Evolutionary conservation across 331 rosid species (phyloP).

Genomic region (Malus hybrid): DNA sequence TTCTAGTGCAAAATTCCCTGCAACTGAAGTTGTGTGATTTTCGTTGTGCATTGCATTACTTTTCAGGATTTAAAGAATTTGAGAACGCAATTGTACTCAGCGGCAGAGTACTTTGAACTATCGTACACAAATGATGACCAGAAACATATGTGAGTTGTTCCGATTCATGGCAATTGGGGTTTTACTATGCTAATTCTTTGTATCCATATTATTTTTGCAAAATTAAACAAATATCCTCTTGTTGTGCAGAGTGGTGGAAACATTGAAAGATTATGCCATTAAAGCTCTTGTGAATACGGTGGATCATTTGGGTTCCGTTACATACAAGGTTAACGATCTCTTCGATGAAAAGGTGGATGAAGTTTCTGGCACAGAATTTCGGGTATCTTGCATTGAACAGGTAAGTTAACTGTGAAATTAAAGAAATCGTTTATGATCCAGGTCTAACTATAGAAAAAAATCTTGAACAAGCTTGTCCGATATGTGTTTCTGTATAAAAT

Average conservation of each 20-base stretch:
- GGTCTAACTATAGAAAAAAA: background rate
- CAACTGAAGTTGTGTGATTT: background rate
- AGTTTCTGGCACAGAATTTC: slow-evolving; percentile 80
- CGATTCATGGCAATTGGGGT: slow-evolving; percentile 4
- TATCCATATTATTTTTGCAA: background rate
- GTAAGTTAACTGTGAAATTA: slow-evolving; percentile 24
- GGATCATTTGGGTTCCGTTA: slow-evolving; percentile 95
- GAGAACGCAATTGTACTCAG: slow-evolving; percentile 82
- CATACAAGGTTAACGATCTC: slow-evolving; percentile 85
- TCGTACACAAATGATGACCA: slow-evolving; percentile 91
- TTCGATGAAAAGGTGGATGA: slow-evolving; percentile 92
- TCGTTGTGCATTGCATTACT: background rate
- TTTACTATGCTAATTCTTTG: slow-evolving; percentile 1
- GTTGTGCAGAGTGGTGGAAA: slow-evolving; percentile 72
- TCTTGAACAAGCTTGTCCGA: background rate
- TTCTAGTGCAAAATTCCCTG: background rate
- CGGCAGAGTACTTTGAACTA: slow-evolving; percentile 94
- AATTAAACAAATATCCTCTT: background rate
- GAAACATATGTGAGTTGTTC: slow-evolving; percentile 72
- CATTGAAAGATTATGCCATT: slow-evolving; percentile 93
- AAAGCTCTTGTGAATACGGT: slow-evolving; percentile 98
- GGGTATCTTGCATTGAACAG: slow-evolving; percentile 93
- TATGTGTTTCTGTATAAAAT: background rate
- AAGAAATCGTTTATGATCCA: background rate
- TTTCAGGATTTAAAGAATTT: slow-evolving; percentile 91